Conservation (phyloP, 2,329 filamentous ascomycete species). For the Ceratocystis ficicola region DNA sequence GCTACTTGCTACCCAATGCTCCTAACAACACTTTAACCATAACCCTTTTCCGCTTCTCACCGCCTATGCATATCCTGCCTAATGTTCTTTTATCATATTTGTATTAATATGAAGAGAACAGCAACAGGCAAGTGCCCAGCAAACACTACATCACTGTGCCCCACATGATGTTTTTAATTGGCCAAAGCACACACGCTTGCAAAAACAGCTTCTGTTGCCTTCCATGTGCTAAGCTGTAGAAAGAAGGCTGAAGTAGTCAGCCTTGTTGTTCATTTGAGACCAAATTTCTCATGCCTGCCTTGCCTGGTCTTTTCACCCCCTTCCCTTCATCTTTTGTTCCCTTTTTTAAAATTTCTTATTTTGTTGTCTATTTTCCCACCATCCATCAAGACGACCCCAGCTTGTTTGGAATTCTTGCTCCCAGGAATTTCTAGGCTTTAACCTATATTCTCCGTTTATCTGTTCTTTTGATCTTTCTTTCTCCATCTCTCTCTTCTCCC, state of each 20-base stretch:
- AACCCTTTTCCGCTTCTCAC: too few species aligned
- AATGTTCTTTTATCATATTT: too few species aligned
- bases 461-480: conserved; percentile 9
- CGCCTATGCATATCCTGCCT: too few species aligned
- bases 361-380: conserved; percentile 11
- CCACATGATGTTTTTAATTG: conserved; percentile 6
- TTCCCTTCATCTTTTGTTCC: conserved; percentile 11
- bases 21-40: too few species aligned
- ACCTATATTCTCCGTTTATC: not conserved
- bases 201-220: conserved; percentile 15
- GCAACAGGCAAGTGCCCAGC: too few species aligned
- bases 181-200: conserved; percentile 10
- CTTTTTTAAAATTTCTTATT: conserved; percentile 17
- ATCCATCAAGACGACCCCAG: conserved; percentile 14
- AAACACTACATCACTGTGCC: not conserved
- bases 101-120: too few species aligned
- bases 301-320: not conserved
- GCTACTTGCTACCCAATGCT: too few species aligned
- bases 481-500: conserved; percentile 3
- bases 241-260: conserved; percentile 4
- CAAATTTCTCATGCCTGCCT: not conserved
- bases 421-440: conserved; percentile 17
- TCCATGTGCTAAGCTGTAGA: conserved; percentile 1
- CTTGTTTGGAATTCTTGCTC: conserved; percentile 21
- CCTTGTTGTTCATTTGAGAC: conserved; percentile 12